Percentiles rank a stretch among this genome's conserved stretches.
Conservation (phyloP, 768 basidiomycete species). For the Xerocomellus intermedius region DNA sequence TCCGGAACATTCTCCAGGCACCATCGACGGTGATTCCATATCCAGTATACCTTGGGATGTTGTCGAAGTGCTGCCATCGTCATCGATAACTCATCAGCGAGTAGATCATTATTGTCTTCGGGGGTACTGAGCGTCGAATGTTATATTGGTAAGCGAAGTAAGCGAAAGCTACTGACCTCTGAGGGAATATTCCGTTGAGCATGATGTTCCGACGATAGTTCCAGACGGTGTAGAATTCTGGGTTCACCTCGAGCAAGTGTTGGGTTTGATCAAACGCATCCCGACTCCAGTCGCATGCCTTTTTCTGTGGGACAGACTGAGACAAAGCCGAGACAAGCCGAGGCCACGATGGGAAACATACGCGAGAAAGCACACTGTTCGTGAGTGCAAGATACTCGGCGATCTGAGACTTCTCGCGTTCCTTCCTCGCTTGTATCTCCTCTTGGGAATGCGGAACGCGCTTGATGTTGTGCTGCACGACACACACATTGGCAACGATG, state of each 20-base stretch:
- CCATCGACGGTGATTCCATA: conserved; percentile 98
- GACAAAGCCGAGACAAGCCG: neutral
- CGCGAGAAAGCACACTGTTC: conserved; percentile 61
- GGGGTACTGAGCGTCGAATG: conserved; percentile 46
- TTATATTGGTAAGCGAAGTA: neutral
- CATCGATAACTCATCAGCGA: conserved; percentile 73
- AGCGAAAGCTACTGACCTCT: conserved; percentile 45
- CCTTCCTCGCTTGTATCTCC: conserved; percentile 62
- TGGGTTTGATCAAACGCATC: conserved; percentile 82
- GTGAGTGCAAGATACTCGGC: conserved; percentile 70
- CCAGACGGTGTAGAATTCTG: conserved; percentile 97
- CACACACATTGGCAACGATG: neutral
- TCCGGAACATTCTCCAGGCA: conserved; percentile 84
- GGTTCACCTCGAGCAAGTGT: conserved; percentile 76
- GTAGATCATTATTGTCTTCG: conserved; percentile 57
- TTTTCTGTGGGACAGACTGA: conserved; percentile 52
- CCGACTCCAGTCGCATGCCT: conserved; percentile 58
- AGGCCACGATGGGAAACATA: conserved; percentile 32
- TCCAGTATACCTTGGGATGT: conserved; percentile 96
- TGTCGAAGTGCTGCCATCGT: conserved; percentile 78
- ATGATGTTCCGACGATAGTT: conserved; percentile 88
- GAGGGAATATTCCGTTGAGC: conserved; percentile 64
- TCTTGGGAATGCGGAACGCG: conserved; percentile 57
- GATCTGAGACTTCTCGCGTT: conserved; percentile 74
- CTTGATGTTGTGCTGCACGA: conserved; percentile 64